Percentiles rank a stretch among this genome's conserved stretches.
Evolutionary conservation across 164 flowering plant species (phyloP).

Genomic region (Macadamia tetraphylla): DNA sequence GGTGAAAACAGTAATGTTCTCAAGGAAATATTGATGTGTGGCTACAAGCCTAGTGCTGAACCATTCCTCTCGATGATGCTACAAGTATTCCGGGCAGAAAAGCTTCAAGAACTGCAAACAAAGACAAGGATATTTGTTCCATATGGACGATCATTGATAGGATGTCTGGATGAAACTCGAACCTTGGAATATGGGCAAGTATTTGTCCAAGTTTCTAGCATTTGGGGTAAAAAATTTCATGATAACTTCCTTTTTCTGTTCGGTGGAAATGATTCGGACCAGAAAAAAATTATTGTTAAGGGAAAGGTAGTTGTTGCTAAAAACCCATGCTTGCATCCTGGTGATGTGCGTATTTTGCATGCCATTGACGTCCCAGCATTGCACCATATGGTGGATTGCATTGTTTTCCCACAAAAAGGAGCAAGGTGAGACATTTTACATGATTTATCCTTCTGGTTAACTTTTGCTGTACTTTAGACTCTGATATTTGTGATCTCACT

Average conservation of each 20-base stretch:
- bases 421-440: conserved; percentile 30
- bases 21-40: conserved; percentile 71
- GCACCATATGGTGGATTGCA: conserved; percentile 87
- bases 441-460: conserved; percentile 14
- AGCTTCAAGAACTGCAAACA: conserved; percentile 54
- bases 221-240: conserved; percentile 12
- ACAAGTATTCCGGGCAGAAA: conserved; percentile 59
- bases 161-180: conserved; percentile 84
- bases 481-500: too few species aligned
- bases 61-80: conserved; percentile 93
- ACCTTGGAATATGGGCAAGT: conserved; percentile 83
- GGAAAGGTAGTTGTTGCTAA: conserved; percentile 80
- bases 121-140: conserved; percentile 67
- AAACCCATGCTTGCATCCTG: conserved; percentile 96
- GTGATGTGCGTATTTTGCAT: conserved; percentile 72
- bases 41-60: conserved; percentile 71
- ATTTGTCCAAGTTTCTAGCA: conserved; percentile 59
- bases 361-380: conserved; percentile 71
- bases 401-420: conserved; percentile 93
- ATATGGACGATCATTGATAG: conserved; percentile 77
- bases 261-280: conserved; percentile 7
- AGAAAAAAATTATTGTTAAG: conserved; percentile 17
- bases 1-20: conserved; percentile 68
- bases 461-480: too few species aligned
- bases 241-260: conserved; percentile 9